Base-by-base conservation (phyloP, 345 rosid species). In the Melaleuca alternifolia region DNA sequence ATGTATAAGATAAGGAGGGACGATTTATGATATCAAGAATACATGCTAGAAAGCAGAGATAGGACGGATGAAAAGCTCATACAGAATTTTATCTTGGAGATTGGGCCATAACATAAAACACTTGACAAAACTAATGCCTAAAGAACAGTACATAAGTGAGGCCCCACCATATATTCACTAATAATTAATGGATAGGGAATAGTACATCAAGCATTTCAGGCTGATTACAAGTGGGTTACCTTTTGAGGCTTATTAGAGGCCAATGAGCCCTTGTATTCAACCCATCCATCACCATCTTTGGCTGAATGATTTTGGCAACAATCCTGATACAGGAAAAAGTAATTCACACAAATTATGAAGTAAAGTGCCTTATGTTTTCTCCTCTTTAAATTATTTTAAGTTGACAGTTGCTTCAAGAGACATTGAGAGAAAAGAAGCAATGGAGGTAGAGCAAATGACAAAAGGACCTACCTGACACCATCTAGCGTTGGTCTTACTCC, bases 281-380 rank as follows among this genome's bases (percentile, higher is more conserved):
- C 95, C 99, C 99, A 98, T 76, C 99, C 99, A 93, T 98, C 99
- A 85, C 99, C 99, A 91, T 98, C 99, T 89, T 98, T 98, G 11
- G 99, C 99, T 91, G 95, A 96, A 93, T 98, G 99, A 89, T 96
- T 93, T 88, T 95, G 98, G 86, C 98, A 90, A 89, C 99, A 98
- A 91, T 98, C 99, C 99, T 98, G 90, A 83, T 87, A 84, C 41
- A 59, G 85, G 87, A 87, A 90, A 8, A 37, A 83, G 44, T 57
- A 20, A 85, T n/a, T 79, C 84, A 18, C 59, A 44, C 26, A 10
- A 71, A 88, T 61, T 82, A 89, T 86, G 86, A 48, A 28, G 77
- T 84, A 12, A 21, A 6, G 24, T 41, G 82, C 16, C 51, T 57
- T 76, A 84, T 33, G n/a, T 57, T 51, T 30, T 21, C 16, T 46